A percentile compares a stretch with the other conserved stretches of the same genome.
These are phyloP conservation scores for Trichoderma sp. DNA, from an alignment of 2,329 filamentous ascomycete species.

Conservation along the genomic window DNA sequence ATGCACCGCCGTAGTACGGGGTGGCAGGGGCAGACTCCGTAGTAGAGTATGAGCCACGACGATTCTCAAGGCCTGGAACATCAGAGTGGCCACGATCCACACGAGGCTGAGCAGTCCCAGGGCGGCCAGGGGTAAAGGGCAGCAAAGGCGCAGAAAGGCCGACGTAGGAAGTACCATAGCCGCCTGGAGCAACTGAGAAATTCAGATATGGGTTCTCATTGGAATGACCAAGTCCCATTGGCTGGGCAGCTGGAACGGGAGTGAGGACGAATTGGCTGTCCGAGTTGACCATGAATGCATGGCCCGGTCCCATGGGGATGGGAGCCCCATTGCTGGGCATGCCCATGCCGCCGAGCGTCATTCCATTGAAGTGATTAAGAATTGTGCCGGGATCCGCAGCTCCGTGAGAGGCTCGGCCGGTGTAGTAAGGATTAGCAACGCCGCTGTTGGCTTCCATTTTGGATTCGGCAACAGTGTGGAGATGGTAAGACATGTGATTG, in stretches of 20 bases:
- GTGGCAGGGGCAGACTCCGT: slow-evolving; percentile 69
- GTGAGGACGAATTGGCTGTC: slow-evolving; percentile 47
- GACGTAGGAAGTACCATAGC: slow-evolving; percentile 45
- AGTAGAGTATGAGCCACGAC: slow-evolving; percentile 69
- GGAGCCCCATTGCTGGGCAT: slow-evolving; percentile 39
- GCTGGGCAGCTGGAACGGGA: slow-evolving; percentile 42
- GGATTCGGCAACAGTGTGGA: slow-evolving; percentile 36
- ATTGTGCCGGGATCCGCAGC: slow-evolving; percentile 40
- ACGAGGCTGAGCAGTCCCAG: slow-evolving; percentile 50
- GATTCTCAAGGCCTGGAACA: slow-evolving; percentile 66
- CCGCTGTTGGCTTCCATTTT: slow-evolving; percentile 45
- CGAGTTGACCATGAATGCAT: slow-evolving; percentile 45
- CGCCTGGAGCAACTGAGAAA: slow-evolving; percentile 40
- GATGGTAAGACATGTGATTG: slow-evolving; percentile 43
- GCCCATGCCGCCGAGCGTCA: slow-evolving; percentile 45
- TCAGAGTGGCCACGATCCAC: slow-evolving; percentile 55
- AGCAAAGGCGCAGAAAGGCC: slow-evolving; percentile 46
- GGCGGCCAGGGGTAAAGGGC: slow-evolving; percentile 59
- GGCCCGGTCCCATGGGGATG: slow-evolving; percentile 42
- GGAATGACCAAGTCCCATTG: slow-evolving; percentile 43
- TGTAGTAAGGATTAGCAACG: slow-evolving; percentile 40
- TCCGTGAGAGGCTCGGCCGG: slow-evolving; percentile 39
- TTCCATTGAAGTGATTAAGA: slow-evolving; percentile 44
- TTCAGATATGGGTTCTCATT: slow-evolving; percentile 42
- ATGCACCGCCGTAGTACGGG: slow-evolving; percentile 64